These are phyloP conservation scores for Globisporangium lucens DNA, from an alignment of 352 stramenopile species.

Conservation along the genomic window DNA sequence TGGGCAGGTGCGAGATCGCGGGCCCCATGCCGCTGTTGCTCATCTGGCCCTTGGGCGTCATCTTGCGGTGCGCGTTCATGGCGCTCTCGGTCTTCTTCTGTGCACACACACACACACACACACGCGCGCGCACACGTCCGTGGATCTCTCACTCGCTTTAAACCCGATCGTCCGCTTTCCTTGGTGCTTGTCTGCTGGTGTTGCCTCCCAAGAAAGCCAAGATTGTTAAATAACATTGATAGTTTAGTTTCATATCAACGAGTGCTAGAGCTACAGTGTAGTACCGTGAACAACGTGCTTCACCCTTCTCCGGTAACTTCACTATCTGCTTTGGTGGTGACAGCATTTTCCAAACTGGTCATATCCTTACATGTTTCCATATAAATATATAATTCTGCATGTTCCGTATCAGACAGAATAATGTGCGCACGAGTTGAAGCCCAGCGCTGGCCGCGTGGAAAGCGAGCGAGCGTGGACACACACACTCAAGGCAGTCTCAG, in stretches of 20 bases:
- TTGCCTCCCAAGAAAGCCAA: not conserved
- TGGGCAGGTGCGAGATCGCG: conserved; percentile 74
- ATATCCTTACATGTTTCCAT: not conserved
- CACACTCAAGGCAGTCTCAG: not conserved
- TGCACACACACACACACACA: not conserved
- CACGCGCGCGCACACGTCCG: not conserved
- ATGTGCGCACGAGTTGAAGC: conserved; percentile 7
- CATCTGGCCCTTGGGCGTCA: conserved; percentile 88
- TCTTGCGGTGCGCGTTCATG: conserved; percentile 77
- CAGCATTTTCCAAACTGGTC: not conserved
- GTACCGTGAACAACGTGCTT: not conserved
- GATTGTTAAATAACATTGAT: not conserved
- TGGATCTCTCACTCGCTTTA: not conserved
- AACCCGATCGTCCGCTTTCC: not conserved
- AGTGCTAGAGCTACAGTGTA: no score
- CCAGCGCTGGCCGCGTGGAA: conserved; percentile 4
- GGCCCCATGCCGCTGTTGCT: conserved; percentile 84
- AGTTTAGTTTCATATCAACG: no score
- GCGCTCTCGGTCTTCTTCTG: not conserved
- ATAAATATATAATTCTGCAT: not conserved
- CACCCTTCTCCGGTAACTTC: not conserved
- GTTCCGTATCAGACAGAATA: not conserved
- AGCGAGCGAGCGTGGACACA: not conserved
- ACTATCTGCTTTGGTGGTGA: not conserved
- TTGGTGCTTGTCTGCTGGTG: not conserved